These are phyloP conservation scores for Ophiocytium majus DNA, from an alignment of 352 stramenopile species.

Conservation along the genomic window DNA sequence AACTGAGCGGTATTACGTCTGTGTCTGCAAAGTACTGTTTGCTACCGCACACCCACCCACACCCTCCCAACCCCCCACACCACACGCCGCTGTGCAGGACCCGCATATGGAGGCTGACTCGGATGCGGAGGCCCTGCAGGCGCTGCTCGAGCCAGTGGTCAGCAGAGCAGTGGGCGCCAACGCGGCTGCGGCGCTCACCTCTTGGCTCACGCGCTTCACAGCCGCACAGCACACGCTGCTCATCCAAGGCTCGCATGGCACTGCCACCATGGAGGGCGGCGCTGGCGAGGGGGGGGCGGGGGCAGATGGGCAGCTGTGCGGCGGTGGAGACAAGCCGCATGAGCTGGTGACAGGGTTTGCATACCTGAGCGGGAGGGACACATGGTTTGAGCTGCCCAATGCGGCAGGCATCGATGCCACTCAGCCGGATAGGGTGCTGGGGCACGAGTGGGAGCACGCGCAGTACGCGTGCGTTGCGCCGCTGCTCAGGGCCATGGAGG, in stretches of 20 bases:
- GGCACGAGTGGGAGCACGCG: neutral
- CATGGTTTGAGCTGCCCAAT: constrained; percentile 51
- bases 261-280: too few species aligned
- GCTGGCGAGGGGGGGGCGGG: too few species aligned
- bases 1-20: too few species aligned
- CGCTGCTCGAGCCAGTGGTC: constrained; percentile 17
- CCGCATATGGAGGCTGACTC: constrained; percentile 11
- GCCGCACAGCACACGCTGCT: neutral
- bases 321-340: too few species aligned
- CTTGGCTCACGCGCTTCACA: neutral
- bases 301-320: too few species aligned
- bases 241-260: neutral
- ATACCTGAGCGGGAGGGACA: constrained; percentile 45
- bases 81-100: constrained; percentile 23
- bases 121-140: neutral
- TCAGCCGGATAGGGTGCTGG: constrained; percentile 39
- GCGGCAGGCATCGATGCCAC: constrained; percentile 31
- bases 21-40: too few species aligned
- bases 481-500: neutral
- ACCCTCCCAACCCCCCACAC: too few species aligned
- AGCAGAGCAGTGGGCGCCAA: neutral
- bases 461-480: neutral
- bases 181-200: neutral
- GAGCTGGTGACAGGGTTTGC: constrained; percentile 24
- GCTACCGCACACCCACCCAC: neutral